phyloP scores from a whole-genome alignment of 352 stramenopile species.

The Thalassiosira mediterranea region DNA sequence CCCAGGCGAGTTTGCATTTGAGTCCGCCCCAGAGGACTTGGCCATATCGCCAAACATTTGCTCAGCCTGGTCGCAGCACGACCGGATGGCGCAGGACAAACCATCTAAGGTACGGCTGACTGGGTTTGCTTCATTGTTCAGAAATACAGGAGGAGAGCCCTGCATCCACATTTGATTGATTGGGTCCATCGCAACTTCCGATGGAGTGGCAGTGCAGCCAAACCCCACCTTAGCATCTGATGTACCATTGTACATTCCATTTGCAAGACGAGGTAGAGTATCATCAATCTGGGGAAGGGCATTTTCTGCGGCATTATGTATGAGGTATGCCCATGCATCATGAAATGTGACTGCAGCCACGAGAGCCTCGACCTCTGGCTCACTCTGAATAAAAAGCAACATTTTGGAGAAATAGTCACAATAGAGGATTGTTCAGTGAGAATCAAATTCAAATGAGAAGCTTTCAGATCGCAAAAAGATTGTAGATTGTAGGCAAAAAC shows the following conservation, averaged over 20 bases:
- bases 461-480: too few species aligned
- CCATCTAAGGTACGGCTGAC: conserved; percentile 71
- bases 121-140: conserved; percentile 79
- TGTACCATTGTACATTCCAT: neutral
- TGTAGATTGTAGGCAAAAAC: too few species aligned
- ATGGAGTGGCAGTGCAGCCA: conserved; percentile 28
- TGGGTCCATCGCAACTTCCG: conserved; percentile 58
- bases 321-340: conserved; percentile 80
- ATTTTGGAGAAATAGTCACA: neutral
- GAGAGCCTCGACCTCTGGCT: conserved; percentile 55
- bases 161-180: conserved; percentile 83
- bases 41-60: conserved; percentile 67
- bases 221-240: neutral
- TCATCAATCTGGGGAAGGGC: conserved; percentile 74
- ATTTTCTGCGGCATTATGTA: conserved; percentile 75
- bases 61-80: conserved; percentile 81
- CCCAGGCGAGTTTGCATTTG: neutral
- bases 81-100: conserved; percentile 73
- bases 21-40: conserved; percentile 30
- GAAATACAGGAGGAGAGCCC: conserved; percentile 67
- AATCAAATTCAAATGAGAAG: too few species aligned
- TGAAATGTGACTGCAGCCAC: conserved; percentile 74
- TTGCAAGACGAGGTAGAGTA: conserved; percentile 50
- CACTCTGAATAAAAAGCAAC: conserved; percentile 32
- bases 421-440: too few species aligned